phyloP scores from a whole-genome alignment of 2,329 filamentous ascomycete genomes.

The Alternaria conjuncta region DNA sequence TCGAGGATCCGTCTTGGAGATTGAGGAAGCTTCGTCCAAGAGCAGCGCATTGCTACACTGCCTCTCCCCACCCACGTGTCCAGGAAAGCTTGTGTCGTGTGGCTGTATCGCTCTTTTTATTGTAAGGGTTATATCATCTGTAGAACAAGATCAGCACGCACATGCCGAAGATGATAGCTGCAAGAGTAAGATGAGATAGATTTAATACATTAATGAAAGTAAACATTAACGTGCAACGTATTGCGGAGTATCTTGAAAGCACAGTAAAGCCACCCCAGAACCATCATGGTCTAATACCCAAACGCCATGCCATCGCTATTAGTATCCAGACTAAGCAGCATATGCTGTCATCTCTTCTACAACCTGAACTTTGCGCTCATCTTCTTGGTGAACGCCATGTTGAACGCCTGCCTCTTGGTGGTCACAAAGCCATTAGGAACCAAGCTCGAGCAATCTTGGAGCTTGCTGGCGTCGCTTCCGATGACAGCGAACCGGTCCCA shows the following conservation, averaged over 20 bases:
- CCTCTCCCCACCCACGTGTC: no score
- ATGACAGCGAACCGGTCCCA: conserved; percentile 31
- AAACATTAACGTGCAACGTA: background rate
- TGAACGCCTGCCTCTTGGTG: background rate
- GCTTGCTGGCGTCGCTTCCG: conserved; percentile 25
- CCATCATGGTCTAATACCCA: background rate
- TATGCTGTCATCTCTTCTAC: background rate
- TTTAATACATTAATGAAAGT: background rate
- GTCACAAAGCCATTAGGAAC: conserved; percentile 9
- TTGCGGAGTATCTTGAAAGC: background rate
- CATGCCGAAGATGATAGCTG: no score
- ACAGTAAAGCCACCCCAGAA: background rate
- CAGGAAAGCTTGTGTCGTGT: no score
- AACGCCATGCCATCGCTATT: background rate
- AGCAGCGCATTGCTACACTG: no score
- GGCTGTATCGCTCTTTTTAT: no score
- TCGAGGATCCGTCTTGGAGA: no score
- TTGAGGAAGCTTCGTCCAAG: no score
- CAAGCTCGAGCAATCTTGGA: conserved; percentile 31
- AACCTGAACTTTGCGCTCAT: conserved; percentile 7
- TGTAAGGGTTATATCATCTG: no score
- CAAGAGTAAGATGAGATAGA: background rate
- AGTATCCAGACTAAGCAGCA: background rate
- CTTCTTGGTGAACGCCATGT: background rate
- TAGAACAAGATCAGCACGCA: no score